A percentile compares a stretch with the other conserved stretches of the same genome.
Conservation (phyloP, 148 eudicot genomes). For the Rhododendron ferrugineum region DNA sequence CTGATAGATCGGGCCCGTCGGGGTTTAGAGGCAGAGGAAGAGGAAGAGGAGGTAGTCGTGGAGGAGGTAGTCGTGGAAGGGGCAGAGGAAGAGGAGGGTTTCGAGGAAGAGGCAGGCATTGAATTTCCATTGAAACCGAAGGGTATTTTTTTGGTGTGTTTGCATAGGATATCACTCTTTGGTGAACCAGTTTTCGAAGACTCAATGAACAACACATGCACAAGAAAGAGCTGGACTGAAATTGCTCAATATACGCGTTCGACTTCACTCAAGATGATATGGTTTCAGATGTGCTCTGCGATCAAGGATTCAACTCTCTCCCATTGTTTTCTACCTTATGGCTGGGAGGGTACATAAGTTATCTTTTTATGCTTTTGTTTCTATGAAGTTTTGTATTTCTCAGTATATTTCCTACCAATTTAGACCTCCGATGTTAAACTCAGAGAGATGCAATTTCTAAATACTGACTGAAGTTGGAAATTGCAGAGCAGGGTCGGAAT, state of each 20-base stretch:
- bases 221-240: not conserved
- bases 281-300: not conserved
- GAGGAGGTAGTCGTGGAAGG: conserved; percentile 36
- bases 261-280: not conserved
- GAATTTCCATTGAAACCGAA: conserved; percentile 4
- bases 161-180: not conserved
- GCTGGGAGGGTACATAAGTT: not conserved
- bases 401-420: not conserved
- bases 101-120: conserved; percentile 41
- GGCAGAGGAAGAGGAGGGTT: conserved; percentile 43
- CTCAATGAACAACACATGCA: not conserved
- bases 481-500: not conserved
- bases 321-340: not conserved
- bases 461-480: not conserved
- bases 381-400: not conserved
- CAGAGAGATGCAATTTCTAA: not conserved
- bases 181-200: not conserved
- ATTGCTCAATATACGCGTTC: not conserved
- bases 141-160: not conserved
- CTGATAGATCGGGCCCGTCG: conserved; percentile 38
- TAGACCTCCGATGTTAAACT: not conserved
- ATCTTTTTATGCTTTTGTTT: not conserved
- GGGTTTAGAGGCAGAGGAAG: conserved; percentile 48
- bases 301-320: not conserved
- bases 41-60: conserved; percentile 32